Evolutionary conservation across 306 rosid species (phyloP).

Genomic region (Calophaca sinica): DNA sequence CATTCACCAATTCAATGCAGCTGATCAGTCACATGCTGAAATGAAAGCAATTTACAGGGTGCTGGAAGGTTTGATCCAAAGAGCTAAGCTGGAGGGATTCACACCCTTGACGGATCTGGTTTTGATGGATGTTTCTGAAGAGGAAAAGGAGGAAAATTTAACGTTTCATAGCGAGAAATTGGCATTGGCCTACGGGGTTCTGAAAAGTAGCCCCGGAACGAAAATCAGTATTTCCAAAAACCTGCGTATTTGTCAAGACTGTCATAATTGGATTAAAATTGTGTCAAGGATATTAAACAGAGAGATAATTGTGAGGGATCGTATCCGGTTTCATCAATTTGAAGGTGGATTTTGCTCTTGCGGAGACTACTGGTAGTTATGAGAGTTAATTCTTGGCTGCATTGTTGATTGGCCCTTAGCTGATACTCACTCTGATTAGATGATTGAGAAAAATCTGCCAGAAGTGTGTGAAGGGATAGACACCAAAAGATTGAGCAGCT

Average conservation of each 20-base stretch:
- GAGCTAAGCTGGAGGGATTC: constrained; percentile 65
- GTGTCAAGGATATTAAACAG: constrained; percentile 59
- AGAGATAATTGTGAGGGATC: constrained; percentile 74
- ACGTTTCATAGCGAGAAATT: constrained; percentile 67
- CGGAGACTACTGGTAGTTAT: constrained; percentile 71
- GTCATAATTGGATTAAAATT: constrained; percentile 67
- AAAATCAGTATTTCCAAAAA: constrained; percentile 71
- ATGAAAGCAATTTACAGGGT: constrained; percentile 58
- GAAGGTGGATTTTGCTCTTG: constrained; percentile 76
- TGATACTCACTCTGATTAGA: background rate
- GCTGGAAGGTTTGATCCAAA: constrained; percentile 63
- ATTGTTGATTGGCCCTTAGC: background rate
- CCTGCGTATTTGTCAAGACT: constrained; percentile 59
- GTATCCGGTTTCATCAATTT: constrained; percentile 76
- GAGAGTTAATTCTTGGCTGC: constrained; percentile 42
- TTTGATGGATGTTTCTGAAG: constrained; percentile 83
- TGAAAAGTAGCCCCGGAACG: constrained; percentile 73
- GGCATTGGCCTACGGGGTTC: constrained; percentile 71
- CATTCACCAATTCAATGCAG: constrained; percentile 69
- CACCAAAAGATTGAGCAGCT: background rate
- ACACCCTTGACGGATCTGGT: constrained; percentile 68
- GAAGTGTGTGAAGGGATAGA: background rate
- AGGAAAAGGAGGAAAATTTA: constrained; percentile 77
- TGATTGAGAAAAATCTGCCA: constrained; percentile 28
- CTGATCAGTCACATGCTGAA: constrained; percentile 65